A percentile compares a stretch with the other conserved stretches of the same genome.
phyloP scores from a whole-genome alignment of 2,329 filamentous ascomycete species.

The Colletotrichum sp. region DNA sequence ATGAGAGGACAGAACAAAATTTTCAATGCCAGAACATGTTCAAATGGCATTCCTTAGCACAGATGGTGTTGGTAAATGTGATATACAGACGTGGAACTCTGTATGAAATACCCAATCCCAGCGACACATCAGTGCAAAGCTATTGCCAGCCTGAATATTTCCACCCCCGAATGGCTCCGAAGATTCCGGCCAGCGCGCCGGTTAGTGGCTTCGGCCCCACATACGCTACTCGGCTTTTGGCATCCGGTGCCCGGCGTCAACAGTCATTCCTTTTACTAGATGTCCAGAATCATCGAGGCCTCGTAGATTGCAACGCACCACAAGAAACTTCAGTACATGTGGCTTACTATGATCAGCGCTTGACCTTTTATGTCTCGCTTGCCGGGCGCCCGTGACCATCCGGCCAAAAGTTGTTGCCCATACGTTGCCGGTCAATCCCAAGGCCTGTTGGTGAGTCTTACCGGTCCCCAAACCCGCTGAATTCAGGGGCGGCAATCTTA shows the following conservation, averaged over 20 bases:
- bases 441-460: background rate
- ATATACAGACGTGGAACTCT: background rate
- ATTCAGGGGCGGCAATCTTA: background rate
- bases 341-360: background rate
- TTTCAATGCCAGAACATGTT: background rate
- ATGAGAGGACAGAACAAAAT: background rate
- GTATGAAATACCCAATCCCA: background rate
- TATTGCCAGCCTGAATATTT: background rate
- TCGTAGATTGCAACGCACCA: background rate
- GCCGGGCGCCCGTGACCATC: background rate
- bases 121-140: background rate
- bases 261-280: background rate
- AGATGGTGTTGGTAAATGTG: background rate
- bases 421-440: background rate
- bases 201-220: background rate
- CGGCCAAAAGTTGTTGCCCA: background rate
- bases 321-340: background rate
- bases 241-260: background rate
- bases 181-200: background rate
- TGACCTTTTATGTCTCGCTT: background rate
- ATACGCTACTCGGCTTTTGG: background rate
- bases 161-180: background rate
- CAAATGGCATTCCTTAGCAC: background rate
- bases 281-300: background rate
- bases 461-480: background rate